A percentile compares a stretch with the other conserved stretches of the same genome.
These are phyloP conservation scores for Lachnellula hyalina DNA, from an alignment of 2,329 filamentous ascomycete species.

Conservation along the genomic window DNA sequence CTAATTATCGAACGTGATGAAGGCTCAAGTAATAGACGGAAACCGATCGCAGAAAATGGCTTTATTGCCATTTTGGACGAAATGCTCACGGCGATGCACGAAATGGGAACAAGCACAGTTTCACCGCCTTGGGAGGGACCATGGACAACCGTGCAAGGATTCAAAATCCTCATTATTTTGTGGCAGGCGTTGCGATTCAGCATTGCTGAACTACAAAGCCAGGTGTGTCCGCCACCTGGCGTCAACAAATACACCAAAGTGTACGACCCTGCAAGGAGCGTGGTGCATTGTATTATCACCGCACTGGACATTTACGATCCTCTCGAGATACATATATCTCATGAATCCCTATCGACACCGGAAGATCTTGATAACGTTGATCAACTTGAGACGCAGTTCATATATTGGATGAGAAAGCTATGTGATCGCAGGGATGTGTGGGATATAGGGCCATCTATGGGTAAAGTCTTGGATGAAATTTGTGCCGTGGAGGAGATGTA, in stretches of 20 bases:
- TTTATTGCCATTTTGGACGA: slow-evolving; percentile 29
- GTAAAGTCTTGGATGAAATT: slow-evolving; percentile 4
- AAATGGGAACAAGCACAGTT: slow-evolving; percentile 7
- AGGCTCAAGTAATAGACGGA: slow-evolving; percentile 27
- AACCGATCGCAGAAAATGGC: slow-evolving; percentile 28
- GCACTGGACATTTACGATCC: too few species aligned
- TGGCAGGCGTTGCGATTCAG: slow-evolving; percentile 30
- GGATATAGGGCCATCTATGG: slow-evolving; percentile 2
- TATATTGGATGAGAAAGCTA: neutral
- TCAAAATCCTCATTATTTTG: slow-evolving; percentile 29
- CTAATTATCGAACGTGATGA: slow-evolving; percentile 13
- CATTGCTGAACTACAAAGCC: slow-evolving; percentile 16
- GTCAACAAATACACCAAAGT: neutral
- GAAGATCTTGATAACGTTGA: neutral
- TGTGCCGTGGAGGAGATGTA: too few species aligned
- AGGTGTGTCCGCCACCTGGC: neutral
- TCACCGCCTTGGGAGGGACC: slow-evolving; percentile 25
- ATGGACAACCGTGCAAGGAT: slow-evolving; percentile 29
- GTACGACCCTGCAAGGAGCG: too few species aligned
- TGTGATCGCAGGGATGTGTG: slow-evolving; percentile 5
- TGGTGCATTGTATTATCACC: too few species aligned
- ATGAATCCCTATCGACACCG: too few species aligned
- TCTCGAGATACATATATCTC: too few species aligned
- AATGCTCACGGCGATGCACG: slow-evolving; percentile 18
- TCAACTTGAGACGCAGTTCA: neutral